A percentile compares a stretch with the other conserved stretches of the same genome.
phyloP scores from a whole-genome alignment of 2,329 filamentous ascomycete species.

The Exophiala sideris region DNA sequence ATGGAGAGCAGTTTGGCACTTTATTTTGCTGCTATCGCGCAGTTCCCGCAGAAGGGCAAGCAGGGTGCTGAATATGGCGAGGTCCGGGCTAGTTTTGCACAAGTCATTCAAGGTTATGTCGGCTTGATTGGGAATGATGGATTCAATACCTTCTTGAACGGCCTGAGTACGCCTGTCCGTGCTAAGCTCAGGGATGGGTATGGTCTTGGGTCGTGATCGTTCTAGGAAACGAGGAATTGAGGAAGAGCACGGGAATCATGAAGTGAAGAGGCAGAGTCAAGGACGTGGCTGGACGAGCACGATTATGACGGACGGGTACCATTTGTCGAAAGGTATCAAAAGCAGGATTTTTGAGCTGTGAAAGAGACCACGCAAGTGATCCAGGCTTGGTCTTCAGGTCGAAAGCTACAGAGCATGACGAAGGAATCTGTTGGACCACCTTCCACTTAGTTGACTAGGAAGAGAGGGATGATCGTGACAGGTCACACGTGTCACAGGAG shows the following conservation, averaged over 20 bases:
- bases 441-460: too few relatives aligned
- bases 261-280: not conserved
- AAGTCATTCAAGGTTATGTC: constrained; percentile 57
- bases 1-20: constrained; percentile 82
- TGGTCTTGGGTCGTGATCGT: constrained; percentile 8
- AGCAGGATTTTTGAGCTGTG: too few relatives aligned
- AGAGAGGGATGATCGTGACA: too few relatives aligned
- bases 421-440: too few relatives aligned
- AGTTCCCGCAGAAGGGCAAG: constrained; percentile 59
- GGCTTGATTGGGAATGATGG: constrained; percentile 38
- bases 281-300: too few relatives aligned
- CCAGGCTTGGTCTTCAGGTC: too few relatives aligned
- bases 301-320: too few relatives aligned
- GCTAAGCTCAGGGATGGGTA: constrained; percentile 23
- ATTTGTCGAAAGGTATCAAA: too few relatives aligned
- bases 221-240: not conserved
- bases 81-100: constrained; percentile 64
- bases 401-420: too few relatives aligned
- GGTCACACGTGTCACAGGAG: too few relatives aligned
- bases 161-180: constrained; percentile 16
- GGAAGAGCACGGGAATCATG: not conserved
- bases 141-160: constrained; percentile 17
- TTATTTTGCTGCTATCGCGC: constrained; percentile 81
- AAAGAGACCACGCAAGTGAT: too few relatives aligned
- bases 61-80: constrained; percentile 60